phyloP scores from a whole-genome alignment of 2,329 filamentous ascomycete genomes.

The Pyricularia pennisetigena region DNA sequence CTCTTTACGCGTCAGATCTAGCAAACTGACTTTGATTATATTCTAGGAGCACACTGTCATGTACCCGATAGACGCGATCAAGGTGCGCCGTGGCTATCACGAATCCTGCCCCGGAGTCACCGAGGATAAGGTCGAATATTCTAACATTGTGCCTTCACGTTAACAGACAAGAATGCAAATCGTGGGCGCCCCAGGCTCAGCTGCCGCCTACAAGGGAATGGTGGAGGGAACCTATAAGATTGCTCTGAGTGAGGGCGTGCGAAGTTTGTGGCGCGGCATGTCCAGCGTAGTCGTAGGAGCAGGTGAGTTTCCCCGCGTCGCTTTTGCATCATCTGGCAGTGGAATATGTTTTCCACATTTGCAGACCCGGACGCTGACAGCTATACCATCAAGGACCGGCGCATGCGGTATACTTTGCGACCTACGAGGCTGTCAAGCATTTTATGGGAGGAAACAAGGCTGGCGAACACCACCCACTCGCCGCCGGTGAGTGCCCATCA shows the following conservation, averaged over 20 bases:
- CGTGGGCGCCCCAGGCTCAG: conserved; percentile 66
- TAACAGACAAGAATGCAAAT: conserved; percentile 94
- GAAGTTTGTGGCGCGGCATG: conserved; percentile 92
- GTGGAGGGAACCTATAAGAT: conserved; percentile 90
- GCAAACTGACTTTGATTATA: background rate
- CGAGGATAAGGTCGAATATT: background rate
- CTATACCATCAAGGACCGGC: conserved; percentile 59
- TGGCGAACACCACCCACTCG: conserved; percentile 83
- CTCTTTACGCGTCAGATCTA: background rate
- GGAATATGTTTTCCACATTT: background rate
- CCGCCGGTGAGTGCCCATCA: conserved; percentile 57
- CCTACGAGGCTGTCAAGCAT: conserved; percentile 96
- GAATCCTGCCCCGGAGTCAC: background rate
- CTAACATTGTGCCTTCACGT: conserved; percentile 11
- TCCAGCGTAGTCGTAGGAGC: conserved; percentile 94
- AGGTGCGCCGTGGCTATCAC: conserved; percentile 46
- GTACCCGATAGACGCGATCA: conserved; percentile 97
- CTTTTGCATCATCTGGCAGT: no score
- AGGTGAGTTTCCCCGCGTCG: conserved; percentile 45
- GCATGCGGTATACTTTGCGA: conserved; percentile 96
- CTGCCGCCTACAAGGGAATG: conserved; percentile 75
- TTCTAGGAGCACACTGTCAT: conserved; percentile 91
- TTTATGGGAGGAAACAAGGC: conserved; percentile 84
- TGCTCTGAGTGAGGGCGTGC: conserved; percentile 76
- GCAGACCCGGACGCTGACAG: conserved; percentile 12